Conservation (phyloP, 1,284 basidiomycete genomes). For the Trichosporon coremiiforme region DNA sequence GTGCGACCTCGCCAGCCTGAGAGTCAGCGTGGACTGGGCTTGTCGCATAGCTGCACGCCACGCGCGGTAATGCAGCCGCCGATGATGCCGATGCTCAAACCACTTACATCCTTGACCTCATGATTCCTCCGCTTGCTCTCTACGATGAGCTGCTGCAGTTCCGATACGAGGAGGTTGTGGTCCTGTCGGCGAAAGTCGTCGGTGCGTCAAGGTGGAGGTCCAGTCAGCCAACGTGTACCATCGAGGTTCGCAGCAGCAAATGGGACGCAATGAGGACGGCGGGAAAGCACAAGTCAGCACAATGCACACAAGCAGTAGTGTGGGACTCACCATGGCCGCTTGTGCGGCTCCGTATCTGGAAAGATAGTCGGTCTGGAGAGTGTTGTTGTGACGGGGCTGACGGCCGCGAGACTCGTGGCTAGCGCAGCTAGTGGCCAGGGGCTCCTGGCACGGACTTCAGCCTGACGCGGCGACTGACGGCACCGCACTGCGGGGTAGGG, state of each 20-base stretch:
- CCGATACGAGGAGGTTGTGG: slow-evolving; percentile 54
- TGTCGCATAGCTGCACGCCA: too few relatives aligned
- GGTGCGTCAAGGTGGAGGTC: not conserved
- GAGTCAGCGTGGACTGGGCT: not conserved
- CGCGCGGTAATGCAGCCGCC: not conserved
- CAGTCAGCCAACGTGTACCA: not conserved
- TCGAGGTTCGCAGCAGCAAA: not conserved
- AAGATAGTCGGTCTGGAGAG: not conserved
- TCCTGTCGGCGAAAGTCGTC: slow-evolving; percentile 38
- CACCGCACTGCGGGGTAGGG: slow-evolving; percentile 11
- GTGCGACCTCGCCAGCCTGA: slow-evolving; percentile 75
- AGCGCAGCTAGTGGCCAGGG: not conserved
- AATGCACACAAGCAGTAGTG: not conserved
- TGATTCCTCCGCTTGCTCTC: slow-evolving; percentile 79
- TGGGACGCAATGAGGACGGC: not conserved
- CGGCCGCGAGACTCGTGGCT: not conserved
- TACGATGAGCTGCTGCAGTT: slow-evolving; percentile 69
- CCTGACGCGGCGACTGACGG: slow-evolving; percentile 5
- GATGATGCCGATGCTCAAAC: slow-evolving; percentile 15
- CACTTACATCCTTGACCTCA: slow-evolving; percentile 74
- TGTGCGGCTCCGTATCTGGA: slow-evolving; percentile 3
- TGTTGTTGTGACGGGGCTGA: not conserved
- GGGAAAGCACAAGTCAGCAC: not conserved
- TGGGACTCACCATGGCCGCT: slow-evolving; percentile 22
- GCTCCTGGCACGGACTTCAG: not conserved